These are phyloP conservation scores for Prunus padus DNA, from an alignment of 306 rosid genomes.

Conservation along the genomic window DNA sequence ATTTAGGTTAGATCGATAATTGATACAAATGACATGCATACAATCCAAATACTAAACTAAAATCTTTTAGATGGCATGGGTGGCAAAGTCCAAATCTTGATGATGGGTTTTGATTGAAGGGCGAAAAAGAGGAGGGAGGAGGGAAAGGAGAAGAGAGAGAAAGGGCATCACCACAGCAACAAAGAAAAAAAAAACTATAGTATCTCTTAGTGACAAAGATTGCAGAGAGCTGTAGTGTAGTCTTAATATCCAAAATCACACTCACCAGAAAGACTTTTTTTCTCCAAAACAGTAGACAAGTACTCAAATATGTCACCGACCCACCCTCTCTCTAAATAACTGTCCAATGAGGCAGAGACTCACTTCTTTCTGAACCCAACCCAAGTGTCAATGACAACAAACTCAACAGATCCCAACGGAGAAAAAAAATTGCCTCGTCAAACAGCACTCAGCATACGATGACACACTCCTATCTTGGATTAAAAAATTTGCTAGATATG, in stretches of 20 bases:
- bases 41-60: not conserved
- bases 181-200: not conserved
- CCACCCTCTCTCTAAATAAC: not conserved
- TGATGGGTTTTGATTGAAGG: not conserved
- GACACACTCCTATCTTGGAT: not conserved
- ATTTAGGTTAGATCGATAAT: not conserved
- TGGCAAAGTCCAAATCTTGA: slow-evolving; percentile 13
- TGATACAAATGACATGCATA: not conserved
- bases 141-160: not conserved
- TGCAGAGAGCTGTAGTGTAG: not conserved
- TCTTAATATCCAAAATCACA: not conserved
- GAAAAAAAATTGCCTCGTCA: slow-evolving; percentile 1
- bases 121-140: not conserved
- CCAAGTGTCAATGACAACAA: not conserved
- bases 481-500: not conserved
- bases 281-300: not conserved
- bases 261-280: not conserved
- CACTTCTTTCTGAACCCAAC: not conserved
- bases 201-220: not conserved
- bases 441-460: not conserved
- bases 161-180: not conserved
- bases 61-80: not conserved
- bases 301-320: not conserved
- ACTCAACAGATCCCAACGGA: not conserved
- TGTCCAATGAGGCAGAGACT: slow-evolving; percentile 6